Base-by-base conservation (phyloP, 768 basidiomycete genomes). In the Multifurca ochricompacta region DNA sequence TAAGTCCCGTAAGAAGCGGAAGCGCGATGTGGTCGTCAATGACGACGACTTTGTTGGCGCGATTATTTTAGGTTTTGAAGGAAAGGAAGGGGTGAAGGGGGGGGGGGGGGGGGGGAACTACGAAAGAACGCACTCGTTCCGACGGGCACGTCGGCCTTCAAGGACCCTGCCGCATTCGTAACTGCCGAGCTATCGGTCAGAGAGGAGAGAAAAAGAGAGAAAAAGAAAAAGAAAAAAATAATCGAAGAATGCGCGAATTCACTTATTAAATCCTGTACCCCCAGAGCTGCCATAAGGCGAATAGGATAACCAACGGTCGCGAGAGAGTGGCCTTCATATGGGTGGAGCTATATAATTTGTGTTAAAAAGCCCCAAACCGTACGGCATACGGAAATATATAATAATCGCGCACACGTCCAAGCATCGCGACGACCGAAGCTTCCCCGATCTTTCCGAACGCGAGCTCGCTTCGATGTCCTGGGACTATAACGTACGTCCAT, bases 401-500 rank as follows among this genome's bases (percentile, higher is more conserved):
- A n/a, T n/a, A n/a, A n/a, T n/a, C n/a, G n/a, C n/a, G n/a, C 62
- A 89, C 88, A 65, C 92, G 74, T 55, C 91, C 91, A 28, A 94
- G 81, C 87, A 92, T 92, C 9, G 85, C 88, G 3, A 94, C 88
- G 10, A 88, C 91, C 0, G 92, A 87, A 0, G 86, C 76, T n/a
- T 67, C 64, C 1, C 89, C 87, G 63, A 93, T 73, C 23, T 81
- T 67, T 6, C 91, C 91, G 68, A 94, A 93, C 0, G 89, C 88
- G 19, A 94, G 73, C 7, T 77, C 70, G 55, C 87, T 90, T 68
- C 80, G 79, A 62, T 94, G 92, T 25, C 92, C 91, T n/a, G 68
- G 70, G 21, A 93, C 91, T 90, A 60, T 47, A 8, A 42, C 3
- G 43, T 10, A 7, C 6, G 4, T n/a, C 9, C 25, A 11, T 41